Conservation (phyloP, 768 basidiomycete genomes). For the Hypholoma sublateritium region DNA sequence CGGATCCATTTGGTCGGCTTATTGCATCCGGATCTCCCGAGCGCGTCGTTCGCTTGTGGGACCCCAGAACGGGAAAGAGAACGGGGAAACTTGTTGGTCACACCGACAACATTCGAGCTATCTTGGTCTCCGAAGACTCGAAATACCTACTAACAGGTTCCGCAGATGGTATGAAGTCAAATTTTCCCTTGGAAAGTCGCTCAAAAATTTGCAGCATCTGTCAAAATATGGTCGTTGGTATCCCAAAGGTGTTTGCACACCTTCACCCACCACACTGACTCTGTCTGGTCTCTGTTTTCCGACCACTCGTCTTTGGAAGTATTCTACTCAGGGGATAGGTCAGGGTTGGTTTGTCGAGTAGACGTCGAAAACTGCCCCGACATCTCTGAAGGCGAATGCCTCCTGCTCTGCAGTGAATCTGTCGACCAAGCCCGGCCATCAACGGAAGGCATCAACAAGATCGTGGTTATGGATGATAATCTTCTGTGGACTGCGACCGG, state of each 20-base stretch:
- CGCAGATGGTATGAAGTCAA: slow-evolving; percentile 55
- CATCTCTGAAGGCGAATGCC: slow-evolving; percentile 86
- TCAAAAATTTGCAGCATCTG: slow-evolving; percentile 48
- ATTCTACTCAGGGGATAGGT: slow-evolving; percentile 94
- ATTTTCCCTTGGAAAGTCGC: slow-evolving; percentile 5
- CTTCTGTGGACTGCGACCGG: slow-evolving; percentile 91
- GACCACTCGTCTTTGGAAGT: slow-evolving; percentile 80
- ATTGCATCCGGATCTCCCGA: slow-evolving; percentile 93
- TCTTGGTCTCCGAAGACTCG: slow-evolving; percentile 87
- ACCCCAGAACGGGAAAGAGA: slow-evolving; percentile 82
- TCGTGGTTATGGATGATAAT: slow-evolving; percentile 80
- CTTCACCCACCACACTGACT: slow-evolving; percentile 92
- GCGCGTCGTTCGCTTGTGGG: slow-evolving; percentile 89
- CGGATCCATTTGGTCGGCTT: slow-evolving; percentile 75
- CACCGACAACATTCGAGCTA: slow-evolving; percentile 93
- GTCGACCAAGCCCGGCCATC: slow-evolving; percentile 36
- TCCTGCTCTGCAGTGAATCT: slow-evolving; percentile 75
- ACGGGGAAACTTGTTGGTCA: slow-evolving; percentile 91
- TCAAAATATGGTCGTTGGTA: slow-evolving; percentile 92
- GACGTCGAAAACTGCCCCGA: slow-evolving; percentile 84
- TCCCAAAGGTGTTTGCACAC: slow-evolving; percentile 93
- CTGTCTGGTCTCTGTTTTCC: slow-evolving; percentile 92
- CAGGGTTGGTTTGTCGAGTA: slow-evolving; percentile 88
- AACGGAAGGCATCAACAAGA: slow-evolving; percentile 69
- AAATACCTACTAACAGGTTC: slow-evolving; percentile 87